These are phyloP conservation scores for Lupinus albus DNA, from an alignment of 306 rosid species.

Conservation along the genomic window DNA sequence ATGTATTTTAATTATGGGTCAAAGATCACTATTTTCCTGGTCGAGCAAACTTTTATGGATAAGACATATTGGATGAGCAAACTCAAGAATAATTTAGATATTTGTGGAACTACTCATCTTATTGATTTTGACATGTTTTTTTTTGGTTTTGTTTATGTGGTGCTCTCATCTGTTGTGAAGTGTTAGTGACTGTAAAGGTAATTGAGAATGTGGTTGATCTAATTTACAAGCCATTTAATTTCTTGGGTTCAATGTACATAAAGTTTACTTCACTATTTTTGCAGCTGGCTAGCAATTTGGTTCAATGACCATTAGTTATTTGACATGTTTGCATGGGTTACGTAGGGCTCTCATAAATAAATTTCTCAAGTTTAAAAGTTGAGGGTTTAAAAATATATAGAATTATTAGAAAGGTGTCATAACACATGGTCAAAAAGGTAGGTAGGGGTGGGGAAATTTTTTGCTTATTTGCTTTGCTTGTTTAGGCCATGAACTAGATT, in stretches of 20 bases:
- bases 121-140: too few species aligned
- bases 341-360: slow-evolving; percentile 37
- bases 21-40: too few species aligned
- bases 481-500: slow-evolving; percentile 67
- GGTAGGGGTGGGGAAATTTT: slow-evolving; percentile 13
- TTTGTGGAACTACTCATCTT: too few species aligned
- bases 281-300: slow-evolving; percentile 35
- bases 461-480: slow-evolving; percentile 43
- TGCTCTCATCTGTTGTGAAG: slow-evolving; percentile 31
- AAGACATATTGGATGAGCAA: too few species aligned
- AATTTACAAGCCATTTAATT: slow-evolving; percentile 41
- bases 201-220: slow-evolving; percentile 2
- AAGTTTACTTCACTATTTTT: slow-evolving; percentile 19
- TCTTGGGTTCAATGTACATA: slow-evolving; percentile 57
- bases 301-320: slow-evolving; percentile 39
- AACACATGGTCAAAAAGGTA: slow-evolving; percentile 70
- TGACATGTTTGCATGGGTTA: slow-evolving; percentile 66
- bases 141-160: too few species aligned
- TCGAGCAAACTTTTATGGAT: too few species aligned
- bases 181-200: slow-evolving; percentile 41
- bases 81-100: too few species aligned
- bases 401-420: slow-evolving; percentile 44
- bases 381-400: slow-evolving; percentile 7
- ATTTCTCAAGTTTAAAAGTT: slow-evolving; percentile 34
- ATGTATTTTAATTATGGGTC: slow-evolving; percentile 14